Evolutionary conservation across 495 filamentous ascomycete species (phyloP), one percentile per base, ranked within the genome.

Genomic region (Rostrohypoxylon terebratum): DNA sequence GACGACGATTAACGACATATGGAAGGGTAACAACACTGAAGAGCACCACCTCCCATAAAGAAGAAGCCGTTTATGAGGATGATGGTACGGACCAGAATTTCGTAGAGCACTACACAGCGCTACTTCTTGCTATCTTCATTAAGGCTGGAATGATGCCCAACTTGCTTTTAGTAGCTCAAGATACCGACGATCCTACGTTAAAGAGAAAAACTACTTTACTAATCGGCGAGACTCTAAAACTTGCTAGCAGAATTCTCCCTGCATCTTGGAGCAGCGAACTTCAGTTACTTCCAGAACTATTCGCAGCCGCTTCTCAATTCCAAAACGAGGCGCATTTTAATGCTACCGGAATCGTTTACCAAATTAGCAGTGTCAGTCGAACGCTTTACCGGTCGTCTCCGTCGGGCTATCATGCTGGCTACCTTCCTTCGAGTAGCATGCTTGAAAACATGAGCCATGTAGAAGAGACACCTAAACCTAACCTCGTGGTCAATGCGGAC

Each of bases 351-450:
- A 94, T 94, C 4, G 92, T 98, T 38, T 99, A 98, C 77, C 96
- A 98, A 76, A 94, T 98, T 5, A 96, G 97, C 80, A 98, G 96
- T 75, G 93, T 99, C 64, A 99, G 95, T 80, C 89, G 93, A 67
- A 98, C 95, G 1, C 82, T 99, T 9, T 93, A 97, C 77, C 89
- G 96, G 55, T 96, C 94, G 31, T 85, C 85, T 7, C 82, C 84
- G 2, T 78, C 82, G 7, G 76, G 66, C 14, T 81, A 78, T 38
- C 75, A 80, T 16, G 72, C 81, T 11, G 80, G 79, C 23, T 69
- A 80, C 16, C 68, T 81, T 7, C 74, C 80, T 14, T 77, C 76
- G 20, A 82, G 72, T 60, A 78, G 80, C 54, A 75, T 68, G 63
- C 73, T 84, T 67, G 78, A 77, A 50, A 85, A 83, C 31, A 62